Evolutionary conservation across 2,329 filamentous ascomycete genomes (phyloP).

Genomic region (Fusarium poae): DNA sequence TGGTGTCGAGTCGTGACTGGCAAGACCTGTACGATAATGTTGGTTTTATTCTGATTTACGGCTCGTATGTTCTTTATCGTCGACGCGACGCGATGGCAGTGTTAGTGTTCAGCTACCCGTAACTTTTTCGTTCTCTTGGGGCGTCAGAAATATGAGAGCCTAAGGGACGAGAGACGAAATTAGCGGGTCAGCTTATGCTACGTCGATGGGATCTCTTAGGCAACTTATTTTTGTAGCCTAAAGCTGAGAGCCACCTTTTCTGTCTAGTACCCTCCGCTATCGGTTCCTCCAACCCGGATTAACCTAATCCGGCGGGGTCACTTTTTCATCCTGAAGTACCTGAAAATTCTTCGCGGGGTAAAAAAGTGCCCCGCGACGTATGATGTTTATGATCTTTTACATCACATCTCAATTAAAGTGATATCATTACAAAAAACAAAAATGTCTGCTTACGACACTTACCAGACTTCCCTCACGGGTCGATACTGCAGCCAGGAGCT

Average conservation of each 20-base stretch:
- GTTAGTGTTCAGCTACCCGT: not conserved
- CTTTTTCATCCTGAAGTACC: not conserved
- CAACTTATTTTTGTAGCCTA: too few relatives aligned
- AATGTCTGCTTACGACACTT: constrained; percentile 24
- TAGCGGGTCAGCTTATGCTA: too few relatives aligned
- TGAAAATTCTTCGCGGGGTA: constrained; percentile 12
- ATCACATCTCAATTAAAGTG: constrained; percentile 8
- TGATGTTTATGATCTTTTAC: constrained; percentile 9
- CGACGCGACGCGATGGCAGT: not conserved
- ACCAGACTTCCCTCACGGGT: constrained; percentile 22
- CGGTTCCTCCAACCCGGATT: constrained; percentile 3
- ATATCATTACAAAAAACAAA: not conserved
- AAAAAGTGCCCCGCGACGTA: constrained; percentile 9
- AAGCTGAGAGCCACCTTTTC: too few relatives aligned
- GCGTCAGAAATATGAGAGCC: too few relatives aligned
- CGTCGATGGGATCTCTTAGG: too few relatives aligned
- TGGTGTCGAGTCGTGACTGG: not conserved
- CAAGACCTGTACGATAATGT: too few relatives aligned
- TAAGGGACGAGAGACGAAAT: too few relatives aligned
- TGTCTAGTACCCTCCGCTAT: not conserved
- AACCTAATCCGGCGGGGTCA: constrained; percentile 8
- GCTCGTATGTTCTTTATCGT: not conserved
- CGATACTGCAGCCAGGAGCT: constrained; percentile 30
- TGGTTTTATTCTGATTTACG: too few relatives aligned
- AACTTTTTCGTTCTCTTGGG: not conserved